These are phyloP conservation scores for Rhododendron ovatum DNA, from an alignment of 148 eudicot genomes.

Conservation along the genomic window DNA sequence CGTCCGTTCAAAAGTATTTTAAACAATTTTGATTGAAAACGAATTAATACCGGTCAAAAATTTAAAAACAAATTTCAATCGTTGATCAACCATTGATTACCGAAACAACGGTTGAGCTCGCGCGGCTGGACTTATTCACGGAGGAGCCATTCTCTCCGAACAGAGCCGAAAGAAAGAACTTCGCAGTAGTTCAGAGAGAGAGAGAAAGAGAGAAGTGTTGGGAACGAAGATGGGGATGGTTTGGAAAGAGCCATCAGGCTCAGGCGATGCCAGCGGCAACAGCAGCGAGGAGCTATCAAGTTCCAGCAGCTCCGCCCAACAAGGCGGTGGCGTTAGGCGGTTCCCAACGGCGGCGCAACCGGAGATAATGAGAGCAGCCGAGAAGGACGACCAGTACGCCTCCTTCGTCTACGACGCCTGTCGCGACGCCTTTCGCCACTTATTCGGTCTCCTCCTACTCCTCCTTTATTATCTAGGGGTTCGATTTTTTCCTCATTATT, in stretches of 20 bases:
- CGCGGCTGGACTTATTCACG: too few species aligned
- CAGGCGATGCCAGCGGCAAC: background rate
- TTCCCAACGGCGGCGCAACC: slow-evolving; percentile 94
- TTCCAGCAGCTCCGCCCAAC: slow-evolving; percentile 5
- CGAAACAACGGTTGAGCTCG: too few species aligned
- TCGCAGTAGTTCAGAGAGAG: background rate
- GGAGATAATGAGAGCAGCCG: slow-evolving; percentile 96
- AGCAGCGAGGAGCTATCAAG: slow-evolving; percentile 14
- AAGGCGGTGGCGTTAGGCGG: slow-evolving; percentile 26
- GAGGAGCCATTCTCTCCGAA: too few species aligned
- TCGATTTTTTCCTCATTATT: background rate
- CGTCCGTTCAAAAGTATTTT: too few species aligned
- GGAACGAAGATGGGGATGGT: background rate
- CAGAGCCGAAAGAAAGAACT: too few species aligned
- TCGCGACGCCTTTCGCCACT: slow-evolving; percentile 96
- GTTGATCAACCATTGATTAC: too few species aligned
- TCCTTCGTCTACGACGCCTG: slow-evolving; percentile 91
- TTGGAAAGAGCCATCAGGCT: background rate
- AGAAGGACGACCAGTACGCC: slow-evolving; percentile 95
- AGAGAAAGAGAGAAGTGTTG: background rate
- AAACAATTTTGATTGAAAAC: too few species aligned
- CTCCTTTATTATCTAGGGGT: background rate
- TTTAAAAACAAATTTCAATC: too few species aligned
- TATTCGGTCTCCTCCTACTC: slow-evolving; percentile 51
- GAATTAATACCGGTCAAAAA: too few species aligned